Evolutionary conservation across 208 protist genomes (phyloP).

Genomic region (Crithidia fasciculata): DNA sequence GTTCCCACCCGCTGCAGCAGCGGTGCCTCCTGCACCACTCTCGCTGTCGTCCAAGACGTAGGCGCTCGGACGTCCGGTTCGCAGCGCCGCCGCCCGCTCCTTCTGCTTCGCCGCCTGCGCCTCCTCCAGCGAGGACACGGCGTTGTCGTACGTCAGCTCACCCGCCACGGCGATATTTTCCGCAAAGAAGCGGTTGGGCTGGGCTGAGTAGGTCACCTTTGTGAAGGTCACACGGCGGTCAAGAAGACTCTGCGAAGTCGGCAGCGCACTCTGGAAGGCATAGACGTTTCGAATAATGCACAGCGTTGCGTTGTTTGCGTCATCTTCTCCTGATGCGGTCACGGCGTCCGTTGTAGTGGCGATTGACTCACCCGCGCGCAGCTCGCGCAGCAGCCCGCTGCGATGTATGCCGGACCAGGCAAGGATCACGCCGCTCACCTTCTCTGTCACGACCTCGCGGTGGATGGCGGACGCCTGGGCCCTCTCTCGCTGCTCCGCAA

Average conservation of each 20-base stretch:
- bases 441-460: slow-evolving; percentile 46
- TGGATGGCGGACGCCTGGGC: slow-evolving; percentile 21
- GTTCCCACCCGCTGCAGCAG: too few relatives aligned
- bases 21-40: background rate
- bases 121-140: slow-evolving; percentile 42
- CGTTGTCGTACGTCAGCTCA: slow-evolving; percentile 53
- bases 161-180: slow-evolving; percentile 72
- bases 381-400: slow-evolving; percentile 70
- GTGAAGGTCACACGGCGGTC: slow-evolving; percentile 66
- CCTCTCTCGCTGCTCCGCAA: slow-evolving; percentile 40
- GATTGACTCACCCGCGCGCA: background rate
- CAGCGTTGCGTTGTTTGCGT: slow-evolving; percentile 18
- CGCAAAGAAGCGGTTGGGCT: slow-evolving; percentile 66
- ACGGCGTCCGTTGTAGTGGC: background rate
- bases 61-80: slow-evolving; percentile 25
- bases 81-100: slow-evolving; percentile 32
- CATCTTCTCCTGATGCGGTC: background rate
- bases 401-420: slow-evolving; percentile 82
- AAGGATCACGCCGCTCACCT: slow-evolving; percentile 51
- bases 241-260: slow-evolving; percentile 70
- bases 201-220: slow-evolving; percentile 68
- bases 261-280: slow-evolving; percentile 80
- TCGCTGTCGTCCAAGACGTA: slow-evolving; percentile 31
- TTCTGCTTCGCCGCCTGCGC: slow-evolving; percentile 46
- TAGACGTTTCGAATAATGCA: slow-evolving; percentile 83